Base-by-base conservation (phyloP, 768 basidiomycete species). In the Psilocybe cubensis region DNA sequence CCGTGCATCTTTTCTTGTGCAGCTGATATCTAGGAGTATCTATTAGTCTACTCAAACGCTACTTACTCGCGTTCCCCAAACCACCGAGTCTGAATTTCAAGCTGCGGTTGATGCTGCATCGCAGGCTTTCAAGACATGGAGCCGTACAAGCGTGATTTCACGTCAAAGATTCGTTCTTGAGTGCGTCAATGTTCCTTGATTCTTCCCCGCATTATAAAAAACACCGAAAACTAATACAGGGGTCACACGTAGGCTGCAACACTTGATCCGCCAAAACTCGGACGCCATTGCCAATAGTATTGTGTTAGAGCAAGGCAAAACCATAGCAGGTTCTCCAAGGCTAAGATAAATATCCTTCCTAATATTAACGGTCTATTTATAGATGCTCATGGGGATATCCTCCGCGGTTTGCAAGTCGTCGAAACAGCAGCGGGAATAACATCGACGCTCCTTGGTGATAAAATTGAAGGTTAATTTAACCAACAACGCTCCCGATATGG, bases 271-370 rank as follows among this genome's bases (percentile, higher is more conserved):
- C 43, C 79, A 92, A 69, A 87, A 98, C 70, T 82, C 88, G 7
- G 93, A 94, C 65, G 89, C 88, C 48, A 82, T 99, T 53, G 96
- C 95, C 0, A 81, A 79, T 41, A 94, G 89, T 64, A 98, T 98
- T 54, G 94, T 96, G 23, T 75, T 98, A 20, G 96, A 98, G 70
- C 96, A 98, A 74, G 96, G 96, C 14, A 98, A 98, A 77, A 99
- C 96, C 0, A 74, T 92, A 41, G 85, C 91, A 61, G 91, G 91
- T 91, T 63, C 14, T 74, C 59, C 48, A 25, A 54, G 35, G 31
- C 12, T 29, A 10, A 41, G 41, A 21, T 28, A 43, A 40, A 20
- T 35, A 27, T 28, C 51, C 35, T n/a, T 43, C 23, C 42, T 46
- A 44, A 44, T 33, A 23, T 51, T 40, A 9, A 31, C 48, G 24